Base-by-base conservation (phyloP, 176 grass and related monocot species). In the Tuctoria greenei region DNA sequence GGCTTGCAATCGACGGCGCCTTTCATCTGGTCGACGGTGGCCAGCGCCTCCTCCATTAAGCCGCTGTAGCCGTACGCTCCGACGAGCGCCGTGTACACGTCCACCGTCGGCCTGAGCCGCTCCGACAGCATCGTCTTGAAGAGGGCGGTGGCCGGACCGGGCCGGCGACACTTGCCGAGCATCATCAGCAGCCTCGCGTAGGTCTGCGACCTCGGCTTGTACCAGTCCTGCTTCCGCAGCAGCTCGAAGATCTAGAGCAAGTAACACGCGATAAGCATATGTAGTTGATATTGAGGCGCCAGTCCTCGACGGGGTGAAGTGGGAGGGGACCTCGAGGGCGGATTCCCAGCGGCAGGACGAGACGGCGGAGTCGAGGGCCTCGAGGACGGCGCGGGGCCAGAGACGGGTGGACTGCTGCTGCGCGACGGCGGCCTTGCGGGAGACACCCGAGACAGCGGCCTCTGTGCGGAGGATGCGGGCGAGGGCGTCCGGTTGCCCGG, bases 201-300 rank as follows among this genome's bases (percentile, higher is more conserved):
- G 44, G 88, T 93, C 85, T 88, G 88, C 13, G 91, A 81, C 73
- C 74, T 98, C 47, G 91, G 91, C 66, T 92, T 58, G 72, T 94
- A 98, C 95, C 91, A 98, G 8, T 74, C 66, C 74, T 98, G 95
- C 69, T 89, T 94, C 44, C 91, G 84, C 55, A 98, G 76, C 76
- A 92, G 70, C 43, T 88, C 84, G 68, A 97, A 97, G 70, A 97
- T 92, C 95, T 97, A 38, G 14, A 42, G 47, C 26, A 78, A 64
- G 34, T 52, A 68, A 26, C 26, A 67, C 51, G 12, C 4, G 11
- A 38, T 81, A 5, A 71, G 38, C 61, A n/a, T n/a, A n/a, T n/a
- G 41, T 71, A 17, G 43, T 20, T 47, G 25, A 18, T 28, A 4
- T 26, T 36, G 17, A 46, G 41, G 0, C 3, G 26, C 5, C 4